Evolutionary conservation across 768 basidiomycete genomes (phyloP).

Genomic region (Mycena metata): DNA sequence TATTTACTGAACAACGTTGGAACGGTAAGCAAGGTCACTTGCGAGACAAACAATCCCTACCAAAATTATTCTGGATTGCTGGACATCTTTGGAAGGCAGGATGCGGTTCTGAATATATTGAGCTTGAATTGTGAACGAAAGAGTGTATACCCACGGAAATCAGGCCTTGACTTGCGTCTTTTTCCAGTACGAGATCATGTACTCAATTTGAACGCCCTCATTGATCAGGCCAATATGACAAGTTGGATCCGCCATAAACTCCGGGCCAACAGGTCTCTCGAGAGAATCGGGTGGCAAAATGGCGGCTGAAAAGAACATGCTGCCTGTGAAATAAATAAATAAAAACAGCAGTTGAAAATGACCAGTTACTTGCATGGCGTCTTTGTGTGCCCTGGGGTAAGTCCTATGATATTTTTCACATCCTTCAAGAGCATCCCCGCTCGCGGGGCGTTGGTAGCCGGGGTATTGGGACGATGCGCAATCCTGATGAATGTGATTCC

Average conservation of each 20-base stretch:
- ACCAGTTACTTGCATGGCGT: slow-evolving; percentile 15
- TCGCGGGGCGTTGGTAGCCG: neutral
- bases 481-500: slow-evolving; percentile 15
- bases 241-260: slow-evolving; percentile 12
- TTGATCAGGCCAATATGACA: slow-evolving; percentile 12
- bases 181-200: slow-evolving; percentile 30
- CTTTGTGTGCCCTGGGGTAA: slow-evolving; percentile 7
- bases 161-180: slow-evolving; percentile 9
- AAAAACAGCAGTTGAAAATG: neutral
- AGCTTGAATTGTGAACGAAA: neutral
- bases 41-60: neutral
- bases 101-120: neutral
- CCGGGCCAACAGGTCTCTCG: neutral
- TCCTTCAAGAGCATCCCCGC: slow-evolving; percentile 14
- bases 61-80: neutral
- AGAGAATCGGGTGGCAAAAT: slow-evolving; percentile 5
- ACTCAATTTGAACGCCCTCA: slow-evolving; percentile 7
- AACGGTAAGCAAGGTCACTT: too few species aligned
- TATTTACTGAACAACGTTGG: too few species aligned
- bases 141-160: neutral
- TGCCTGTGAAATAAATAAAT: slow-evolving; percentile 4
- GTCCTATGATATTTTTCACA: neutral
- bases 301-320: slow-evolving; percentile 12
- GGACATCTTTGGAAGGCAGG: neutral
- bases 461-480: neutral